A percentile compares a stretch with the other conserved stretches of the same genome.
phyloP scores from a whole-genome alignment of 176 grass and related monocot species.

The Eleusine indica region DNA sequence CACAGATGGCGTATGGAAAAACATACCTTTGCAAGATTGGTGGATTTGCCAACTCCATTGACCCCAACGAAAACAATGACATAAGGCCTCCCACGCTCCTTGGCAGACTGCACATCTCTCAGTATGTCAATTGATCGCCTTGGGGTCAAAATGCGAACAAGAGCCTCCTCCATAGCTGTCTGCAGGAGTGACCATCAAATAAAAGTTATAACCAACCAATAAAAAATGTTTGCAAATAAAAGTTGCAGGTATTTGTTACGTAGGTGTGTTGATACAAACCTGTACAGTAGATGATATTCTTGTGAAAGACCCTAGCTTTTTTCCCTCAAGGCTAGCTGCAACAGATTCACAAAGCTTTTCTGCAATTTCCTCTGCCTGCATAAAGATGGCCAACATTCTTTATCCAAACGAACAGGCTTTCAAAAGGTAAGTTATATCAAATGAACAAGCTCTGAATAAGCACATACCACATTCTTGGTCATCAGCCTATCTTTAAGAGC shows the following conservation, averaged over 20 bases:
- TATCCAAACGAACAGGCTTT: constrained; percentile 6
- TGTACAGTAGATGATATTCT: constrained; percentile 96
- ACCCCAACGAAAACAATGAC: constrained; percentile 96
- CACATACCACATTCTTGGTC: constrained; percentile 94
- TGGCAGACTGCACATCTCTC: constrained; percentile 89
- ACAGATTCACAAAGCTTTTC: constrained; percentile 96
- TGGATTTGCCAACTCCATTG: constrained; percentile 97
- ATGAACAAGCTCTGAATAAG: constrained; percentile 25
- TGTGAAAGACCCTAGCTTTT: constrained; percentile 90
- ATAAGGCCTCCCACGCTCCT: constrained; percentile 92
- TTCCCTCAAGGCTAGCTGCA: constrained; percentile 85
- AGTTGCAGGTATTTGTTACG: constrained; percentile 1
- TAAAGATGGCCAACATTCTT: constrained; percentile 28
- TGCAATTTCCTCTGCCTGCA: constrained; percentile 91
- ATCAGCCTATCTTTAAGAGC: constrained; percentile 92
- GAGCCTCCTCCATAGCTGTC: constrained; percentile 94
- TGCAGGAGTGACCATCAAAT: constrained; percentile 39
- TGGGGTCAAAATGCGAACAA: constrained; percentile 90
- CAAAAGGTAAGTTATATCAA: neutral
- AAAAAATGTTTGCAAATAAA: neutral
- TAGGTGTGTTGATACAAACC: constrained; percentile 38
- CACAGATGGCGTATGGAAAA: constrained; percentile 18
- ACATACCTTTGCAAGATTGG: constrained; percentile 88
- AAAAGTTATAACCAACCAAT: neutral
- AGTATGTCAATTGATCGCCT: constrained; percentile 90